Conservation (phyloP, 2,329 filamentous ascomycete species). For the Penicillium sp. region DNA sequence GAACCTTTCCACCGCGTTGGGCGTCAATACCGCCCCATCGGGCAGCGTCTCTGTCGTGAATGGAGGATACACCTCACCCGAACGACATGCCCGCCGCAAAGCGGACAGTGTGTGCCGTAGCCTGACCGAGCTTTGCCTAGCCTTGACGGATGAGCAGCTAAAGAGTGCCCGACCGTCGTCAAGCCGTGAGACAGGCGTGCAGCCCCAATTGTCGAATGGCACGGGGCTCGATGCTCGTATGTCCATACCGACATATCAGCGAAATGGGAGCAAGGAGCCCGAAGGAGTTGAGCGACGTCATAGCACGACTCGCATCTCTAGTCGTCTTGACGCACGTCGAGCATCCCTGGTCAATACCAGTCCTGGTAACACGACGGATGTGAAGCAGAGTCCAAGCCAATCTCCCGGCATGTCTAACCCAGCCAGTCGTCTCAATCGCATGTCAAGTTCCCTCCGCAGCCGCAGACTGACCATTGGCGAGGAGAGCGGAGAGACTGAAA, state of each 20-base stretch:
- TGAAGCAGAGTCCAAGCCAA: slow-evolving; percentile 12
- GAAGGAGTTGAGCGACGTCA: slow-evolving; percentile 29
- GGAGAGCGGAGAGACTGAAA: slow-evolving; percentile 30
- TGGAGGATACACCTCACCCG: slow-evolving; percentile 50
- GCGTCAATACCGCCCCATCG: slow-evolving; percentile 63
- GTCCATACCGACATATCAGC: slow-evolving; percentile 34
- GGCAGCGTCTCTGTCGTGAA: slow-evolving; percentile 36
- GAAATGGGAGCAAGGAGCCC: slow-evolving; percentile 40
- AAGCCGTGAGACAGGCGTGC: slow-evolving; percentile 27
- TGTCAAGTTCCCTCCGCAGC: slow-evolving; percentile 39
- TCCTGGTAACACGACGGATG: slow-evolving; percentile 19
- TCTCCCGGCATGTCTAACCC: slow-evolving; percentile 25
- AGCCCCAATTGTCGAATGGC: slow-evolving; percentile 22
- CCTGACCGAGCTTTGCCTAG: slow-evolving; percentile 86
- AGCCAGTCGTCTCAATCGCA: slow-evolving; percentile 40
- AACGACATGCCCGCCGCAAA: slow-evolving; percentile 83
- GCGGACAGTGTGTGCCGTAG: slow-evolving; percentile 90
- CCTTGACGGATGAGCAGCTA: slow-evolving; percentile 63
- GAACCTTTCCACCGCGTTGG: slow-evolving; percentile 73
- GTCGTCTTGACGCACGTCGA: slow-evolving; percentile 41
- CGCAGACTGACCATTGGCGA: slow-evolving; percentile 40
- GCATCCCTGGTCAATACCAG: slow-evolving; percentile 35
- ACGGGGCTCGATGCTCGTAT: slow-evolving; percentile 26
- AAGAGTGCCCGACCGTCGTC: slow-evolving; percentile 28
- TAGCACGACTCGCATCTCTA: slow-evolving; percentile 28